These are phyloP conservation scores for Aphanocladium album DNA, from an alignment of 2,329 filamentous ascomycete genomes.

Conservation along the genomic window DNA sequence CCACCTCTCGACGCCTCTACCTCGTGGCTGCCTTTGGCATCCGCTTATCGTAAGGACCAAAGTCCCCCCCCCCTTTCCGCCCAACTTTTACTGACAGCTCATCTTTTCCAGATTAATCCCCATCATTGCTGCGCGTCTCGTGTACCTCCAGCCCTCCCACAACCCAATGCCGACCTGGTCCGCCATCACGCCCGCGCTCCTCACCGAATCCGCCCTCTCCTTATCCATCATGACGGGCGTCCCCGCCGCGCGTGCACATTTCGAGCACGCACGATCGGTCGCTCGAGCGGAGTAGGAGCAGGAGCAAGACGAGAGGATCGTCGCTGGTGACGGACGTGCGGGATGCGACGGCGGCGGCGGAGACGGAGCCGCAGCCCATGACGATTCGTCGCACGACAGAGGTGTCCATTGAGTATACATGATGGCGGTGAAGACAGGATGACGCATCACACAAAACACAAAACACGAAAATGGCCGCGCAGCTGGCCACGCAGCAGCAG, in stretches of 20 bases:
- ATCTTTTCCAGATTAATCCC: background rate
- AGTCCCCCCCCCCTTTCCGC: background rate
- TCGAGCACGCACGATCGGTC: background rate
- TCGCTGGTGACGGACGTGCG: background rate
- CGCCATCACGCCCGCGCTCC: background rate
- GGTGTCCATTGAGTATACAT: background rate
- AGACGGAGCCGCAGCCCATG: background rate
- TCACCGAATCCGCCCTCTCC: constrained; percentile 4
- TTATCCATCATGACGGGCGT: background rate
- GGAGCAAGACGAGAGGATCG: background rate
- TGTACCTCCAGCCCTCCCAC: background rate
- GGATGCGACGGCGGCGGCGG: background rate
- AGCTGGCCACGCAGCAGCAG: too few species aligned
- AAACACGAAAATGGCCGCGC: too few species aligned
- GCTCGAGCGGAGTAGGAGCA: too few species aligned
- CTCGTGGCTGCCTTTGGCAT: background rate
- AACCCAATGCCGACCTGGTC: background rate
- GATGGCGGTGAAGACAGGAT: background rate
- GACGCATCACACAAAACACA: background rate
- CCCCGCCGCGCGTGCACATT: background rate
- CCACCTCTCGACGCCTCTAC: background rate
- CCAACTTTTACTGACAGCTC: background rate
- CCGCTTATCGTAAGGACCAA: background rate
- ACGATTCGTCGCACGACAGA: background rate
- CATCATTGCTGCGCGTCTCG: constrained; percentile 4